Evolutionary conservation across 306 rosid species (phyloP).

Genomic region (Rosa rugosa): DNA sequence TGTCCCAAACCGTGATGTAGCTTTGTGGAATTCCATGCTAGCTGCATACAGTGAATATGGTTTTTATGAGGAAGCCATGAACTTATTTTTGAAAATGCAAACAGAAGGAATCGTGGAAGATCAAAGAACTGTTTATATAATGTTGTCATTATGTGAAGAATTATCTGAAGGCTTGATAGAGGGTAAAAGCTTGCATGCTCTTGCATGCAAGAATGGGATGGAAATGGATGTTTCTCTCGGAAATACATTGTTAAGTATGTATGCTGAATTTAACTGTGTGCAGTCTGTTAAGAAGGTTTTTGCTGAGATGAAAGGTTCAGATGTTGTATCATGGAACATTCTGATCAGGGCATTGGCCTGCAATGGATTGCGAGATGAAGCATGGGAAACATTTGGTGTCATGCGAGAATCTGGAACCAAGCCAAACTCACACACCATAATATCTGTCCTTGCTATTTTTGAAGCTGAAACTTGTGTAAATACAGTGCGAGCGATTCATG

Average conservation of each 20-base stretch:
- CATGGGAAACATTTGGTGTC: slow-evolving; percentile 28
- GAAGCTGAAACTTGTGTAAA: slow-evolving; percentile 27
- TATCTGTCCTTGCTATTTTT: slow-evolving; percentile 39
- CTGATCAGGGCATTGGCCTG: slow-evolving; percentile 36
- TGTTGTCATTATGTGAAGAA: slow-evolving; percentile 30
- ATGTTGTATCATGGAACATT: slow-evolving; percentile 48
- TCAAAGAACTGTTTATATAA: slow-evolving; percentile 34
- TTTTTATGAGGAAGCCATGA: slow-evolving; percentile 37
- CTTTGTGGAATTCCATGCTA: slow-evolving; percentile 58
- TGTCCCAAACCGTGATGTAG: slow-evolving; percentile 32
- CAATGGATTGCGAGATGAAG: slow-evolving; percentile 31
- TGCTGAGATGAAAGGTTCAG: slow-evolving; percentile 24
- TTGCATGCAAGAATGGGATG: slow-evolving; percentile 29
- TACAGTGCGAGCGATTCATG: slow-evolving; percentile 40
- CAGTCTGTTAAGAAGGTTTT: slow-evolving; percentile 35
- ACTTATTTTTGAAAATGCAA: slow-evolving; percentile 33
- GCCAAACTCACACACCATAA: slow-evolving; percentile 42
- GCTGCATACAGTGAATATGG: slow-evolving; percentile 25
- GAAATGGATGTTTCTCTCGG: slow-evolving; percentile 37
- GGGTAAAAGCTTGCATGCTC: slow-evolving; percentile 46
- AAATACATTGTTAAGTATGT: slow-evolving; percentile 43
- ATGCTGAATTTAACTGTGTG: slow-evolving; percentile 25
- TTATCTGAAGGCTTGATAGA: slow-evolving; percentile 24
- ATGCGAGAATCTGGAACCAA: slow-evolving; percentile 31
- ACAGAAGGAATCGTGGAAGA: slow-evolving; percentile 31